Evolutionary conservation across 805 yeast genomes (phyloP), one percentile per base, ranked within the genome.

Genomic region (Yamadazyma paraphyllophila): DNA sequence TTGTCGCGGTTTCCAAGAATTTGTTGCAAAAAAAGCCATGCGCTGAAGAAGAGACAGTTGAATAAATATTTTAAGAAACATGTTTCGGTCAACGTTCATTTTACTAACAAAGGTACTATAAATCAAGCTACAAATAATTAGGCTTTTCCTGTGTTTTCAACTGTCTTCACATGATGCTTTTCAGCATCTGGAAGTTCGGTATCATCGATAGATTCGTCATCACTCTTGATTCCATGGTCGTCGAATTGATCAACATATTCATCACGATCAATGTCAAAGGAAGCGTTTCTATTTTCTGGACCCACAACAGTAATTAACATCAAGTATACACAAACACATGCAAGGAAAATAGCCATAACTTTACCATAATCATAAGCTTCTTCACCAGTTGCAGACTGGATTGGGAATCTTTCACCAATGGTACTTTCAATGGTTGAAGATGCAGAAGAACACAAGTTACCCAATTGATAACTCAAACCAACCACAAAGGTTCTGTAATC

Each of bases 361-460:
- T 69, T 77, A 1, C 80, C 79, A 52, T 82, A 82, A 55, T 82
- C 71, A 51, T 67, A 77, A 33, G 54, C 50, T 2, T 50, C 52
- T 12, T 39, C 49, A 1, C 53, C 56, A 12, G 47, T 52, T 34
- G 62, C 63, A 26, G 56, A 64, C 15, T 55, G 54, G 13, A 63
- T 52, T 9, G 63, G 59, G 68, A 80, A 82, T 33, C 67, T 51
- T 51, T 76, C 78, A 47, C 87, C 87, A 50, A 82, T 74, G 15
- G 80, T 78, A 26, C 83, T 66, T 63, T 82, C 86, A 51, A 82
- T 82, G n/a, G 88, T 82, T 0, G 85, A 78, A 1, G 84, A 77
- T 3, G 87, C 86, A 33, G 83, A 77, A 1, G 84, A 77, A 16
- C 81, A 81, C 57, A 82, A 69, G 64, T 82, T 83, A 68, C 88